Conservation (phyloP, 2,329 filamentous ascomycete species). For the Cladosporium sp. region DNA sequence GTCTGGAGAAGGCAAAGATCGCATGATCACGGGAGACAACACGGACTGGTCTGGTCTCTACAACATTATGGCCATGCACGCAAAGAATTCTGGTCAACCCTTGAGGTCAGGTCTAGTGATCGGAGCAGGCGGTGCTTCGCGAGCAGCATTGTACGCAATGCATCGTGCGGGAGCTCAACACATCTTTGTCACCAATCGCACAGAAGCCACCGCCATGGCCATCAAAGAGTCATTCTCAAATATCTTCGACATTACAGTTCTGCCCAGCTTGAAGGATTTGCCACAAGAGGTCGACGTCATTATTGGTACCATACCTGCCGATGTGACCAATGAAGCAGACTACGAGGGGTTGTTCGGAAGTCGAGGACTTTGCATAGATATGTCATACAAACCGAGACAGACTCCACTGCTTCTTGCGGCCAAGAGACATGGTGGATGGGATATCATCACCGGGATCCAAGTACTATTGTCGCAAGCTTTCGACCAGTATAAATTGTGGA, state of each 20-base stretch:
- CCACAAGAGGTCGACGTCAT: not conserved
- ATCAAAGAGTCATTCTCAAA: not conserved
- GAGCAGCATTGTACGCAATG: conserved; percentile 1
- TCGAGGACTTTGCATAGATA: conserved; percentile 1
- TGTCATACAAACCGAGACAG: conserved; percentile 5
- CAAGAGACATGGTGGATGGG: not conserved
- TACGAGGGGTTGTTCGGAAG: not conserved
- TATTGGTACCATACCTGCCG: not conserved
- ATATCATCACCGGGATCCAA: not conserved
- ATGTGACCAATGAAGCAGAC: not conserved
- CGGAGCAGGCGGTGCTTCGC: not conserved
- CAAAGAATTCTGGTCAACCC: too few species aligned
- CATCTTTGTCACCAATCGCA: not conserved
- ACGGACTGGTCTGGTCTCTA: conserved; percentile 2
- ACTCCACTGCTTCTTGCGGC: not conserved
- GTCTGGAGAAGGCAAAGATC: not conserved
- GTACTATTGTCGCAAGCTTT: not conserved
- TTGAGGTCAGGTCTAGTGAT: not conserved
- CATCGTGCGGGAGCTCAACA: not conserved
- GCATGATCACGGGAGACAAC: conserved; percentile 1
- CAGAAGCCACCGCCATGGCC: not conserved
- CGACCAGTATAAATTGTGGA: not conserved
- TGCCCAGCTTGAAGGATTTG: too few species aligned
- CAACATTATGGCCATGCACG: not conserved
- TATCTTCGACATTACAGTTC: not conserved